Conservation (phyloP, 2,329 filamentous ascomycete genomes). For the Ophiostoma tasmaniense region DNA sequence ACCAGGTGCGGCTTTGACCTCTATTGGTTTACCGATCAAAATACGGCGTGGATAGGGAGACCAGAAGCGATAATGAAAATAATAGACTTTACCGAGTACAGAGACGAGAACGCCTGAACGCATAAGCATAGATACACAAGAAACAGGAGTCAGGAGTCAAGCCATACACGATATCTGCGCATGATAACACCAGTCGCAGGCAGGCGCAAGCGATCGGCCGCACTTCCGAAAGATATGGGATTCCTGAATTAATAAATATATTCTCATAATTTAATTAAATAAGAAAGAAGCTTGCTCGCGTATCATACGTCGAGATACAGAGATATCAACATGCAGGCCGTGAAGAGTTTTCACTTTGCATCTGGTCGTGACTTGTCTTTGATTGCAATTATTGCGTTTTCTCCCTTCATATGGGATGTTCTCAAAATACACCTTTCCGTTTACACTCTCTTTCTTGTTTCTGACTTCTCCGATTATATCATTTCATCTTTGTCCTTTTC, state of each 20-base stretch:
- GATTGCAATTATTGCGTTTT: background rate
- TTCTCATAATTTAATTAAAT: background rate
- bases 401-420: too few species aligned
- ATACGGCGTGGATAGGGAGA: background rate
- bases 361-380: background rate
- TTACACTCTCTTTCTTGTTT: background rate
- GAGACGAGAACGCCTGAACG: background rate
- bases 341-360: conserved; percentile 6
- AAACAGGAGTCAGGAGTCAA: background rate
- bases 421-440: background rate
- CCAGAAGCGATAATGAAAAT: background rate
- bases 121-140: background rate
- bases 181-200: background rate
- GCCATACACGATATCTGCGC: background rate
- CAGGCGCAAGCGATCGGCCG: background rate
- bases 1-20: background rate
- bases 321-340: conserved; percentile 9
- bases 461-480: background rate
- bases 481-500: background rate
- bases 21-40: background rate
- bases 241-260: background rate
- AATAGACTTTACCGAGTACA: too few species aligned
- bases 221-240: background rate
- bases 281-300: background rate
- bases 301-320: conserved; percentile 5